Evolutionary conservation across 2,329 filamentous ascomycete genomes (phyloP), one percentile per base, ranked within the genome.

Genomic region (Nothophaeocryptopus gaeumannii): DNA sequence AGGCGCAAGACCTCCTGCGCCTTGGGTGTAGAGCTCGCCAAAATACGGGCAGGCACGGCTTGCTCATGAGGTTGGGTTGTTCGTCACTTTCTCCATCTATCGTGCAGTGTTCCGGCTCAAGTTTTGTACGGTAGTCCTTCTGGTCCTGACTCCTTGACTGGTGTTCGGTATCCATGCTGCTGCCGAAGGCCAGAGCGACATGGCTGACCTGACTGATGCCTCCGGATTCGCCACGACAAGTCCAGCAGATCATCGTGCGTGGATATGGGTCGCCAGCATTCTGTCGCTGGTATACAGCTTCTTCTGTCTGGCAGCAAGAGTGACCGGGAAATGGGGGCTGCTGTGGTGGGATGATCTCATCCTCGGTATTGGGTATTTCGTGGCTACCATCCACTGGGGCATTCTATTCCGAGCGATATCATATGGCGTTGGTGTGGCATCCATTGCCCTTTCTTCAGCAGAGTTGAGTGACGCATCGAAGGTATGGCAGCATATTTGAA

Each of bases 311-410:
- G 53, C 45, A 10, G 57, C 57, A 20, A 39, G 57, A 30, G 34
- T 54, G 10, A 45, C 43, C 3, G 50, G 46, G 5, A 59, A 59
- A 54, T 58, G 57, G 57, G 57, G 47, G 12, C 37, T 59, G 26
- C 44, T 59, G 14, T 59, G 57, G 57, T 58, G 42, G 39, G 57
- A 59, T 45, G 57, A 59, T 41, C 14, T 52, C 5, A 43, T 56
- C n/a, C 47, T 59, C 20, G 40, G 47, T 36, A 36, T 20, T 9
- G 51, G 47, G 14, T 58, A 58, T 41, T 11, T 53, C 34, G 38
- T 43, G n/a, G 54, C 47, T 10, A 20, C 55, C 9, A 49, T 53
- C 9, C 54, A 56, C 36, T 58, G 54, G 54, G 54, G 51, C 39
- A 32, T 56, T 16, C 44, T 56, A 12, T 58, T 56, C 30, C 43